Evolutionary conservation across 2,329 filamentous ascomycete species (phyloP).

Genomic region (Coniella lustricola): DNA sequence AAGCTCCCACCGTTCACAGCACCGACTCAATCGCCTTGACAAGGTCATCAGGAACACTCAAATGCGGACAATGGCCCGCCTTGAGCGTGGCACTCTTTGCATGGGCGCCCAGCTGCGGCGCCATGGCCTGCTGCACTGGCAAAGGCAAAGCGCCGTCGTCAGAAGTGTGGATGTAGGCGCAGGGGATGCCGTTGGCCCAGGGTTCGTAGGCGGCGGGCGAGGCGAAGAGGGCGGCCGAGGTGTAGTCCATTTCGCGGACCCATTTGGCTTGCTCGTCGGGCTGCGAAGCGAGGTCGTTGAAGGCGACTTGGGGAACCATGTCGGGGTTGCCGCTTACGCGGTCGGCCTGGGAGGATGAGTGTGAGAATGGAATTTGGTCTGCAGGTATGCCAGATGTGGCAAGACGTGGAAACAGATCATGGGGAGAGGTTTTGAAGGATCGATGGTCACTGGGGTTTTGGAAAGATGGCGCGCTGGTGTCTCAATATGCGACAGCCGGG

Average conservation of each 20-base stretch:
- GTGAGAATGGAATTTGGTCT: too few relatives aligned
- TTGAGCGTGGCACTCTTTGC: constrained; percentile 9
- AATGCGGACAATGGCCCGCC: constrained; percentile 16
- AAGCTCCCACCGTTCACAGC: background rate
- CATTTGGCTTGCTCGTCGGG: constrained; percentile 10
- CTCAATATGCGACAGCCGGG: too few relatives aligned
- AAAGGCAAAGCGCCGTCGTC: constrained; percentile 16
- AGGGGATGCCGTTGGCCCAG: constrained; percentile 17
- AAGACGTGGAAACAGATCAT: background rate
- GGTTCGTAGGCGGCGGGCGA: constrained; percentile 18
- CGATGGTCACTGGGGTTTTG: too few relatives aligned
- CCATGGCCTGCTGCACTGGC: constrained; percentile 12
- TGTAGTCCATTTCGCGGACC: constrained; percentile 12
- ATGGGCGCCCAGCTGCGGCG: constrained; percentile 5
- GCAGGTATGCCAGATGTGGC: too few relatives aligned
- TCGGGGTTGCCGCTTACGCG: constrained; percentile 11
- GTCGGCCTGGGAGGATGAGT: constrained; percentile 2
- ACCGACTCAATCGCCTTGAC: constrained; percentile 5
- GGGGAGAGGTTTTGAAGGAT: too few relatives aligned
- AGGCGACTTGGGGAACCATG: constrained; percentile 14
- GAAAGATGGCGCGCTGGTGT: background rate
- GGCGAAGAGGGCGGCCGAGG: constrained; percentile 16
- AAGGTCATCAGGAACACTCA: constrained; percentile 14
- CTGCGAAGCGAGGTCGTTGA: constrained; percentile 17
- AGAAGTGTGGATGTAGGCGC: constrained; percentile 16